Percentiles rank a stretch among this genome's conserved stretches.
Conservation (phyloP, 306 rosid species). For the Acacia acuminata region DNA sequence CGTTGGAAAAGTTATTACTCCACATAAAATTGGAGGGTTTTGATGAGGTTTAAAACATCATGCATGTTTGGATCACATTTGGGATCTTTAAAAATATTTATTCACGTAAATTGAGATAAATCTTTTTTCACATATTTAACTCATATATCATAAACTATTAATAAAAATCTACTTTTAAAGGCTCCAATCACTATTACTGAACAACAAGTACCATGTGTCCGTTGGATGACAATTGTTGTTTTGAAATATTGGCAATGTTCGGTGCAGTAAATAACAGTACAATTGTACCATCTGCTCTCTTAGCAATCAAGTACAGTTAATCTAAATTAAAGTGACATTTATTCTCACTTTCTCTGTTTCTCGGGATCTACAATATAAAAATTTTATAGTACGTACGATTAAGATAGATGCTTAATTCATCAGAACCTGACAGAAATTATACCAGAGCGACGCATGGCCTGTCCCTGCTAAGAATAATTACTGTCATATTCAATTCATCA, state of each 20-base stretch:
- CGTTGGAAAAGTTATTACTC: not conserved
- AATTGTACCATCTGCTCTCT: not conserved
- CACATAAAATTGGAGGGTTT: not conserved
- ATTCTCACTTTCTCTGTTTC: conserved; percentile 4
- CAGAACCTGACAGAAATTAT: not conserved
- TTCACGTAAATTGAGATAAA: too few relatives aligned
- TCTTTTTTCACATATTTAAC: too few relatives aligned
- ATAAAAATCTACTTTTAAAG: too few relatives aligned
- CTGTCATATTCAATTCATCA: not conserved
- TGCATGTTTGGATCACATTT: not conserved
- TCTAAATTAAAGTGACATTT: conserved; percentile 29
- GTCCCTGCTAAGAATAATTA: not conserved
- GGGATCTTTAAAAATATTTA: too few relatives aligned
- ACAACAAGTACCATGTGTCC: too few relatives aligned
- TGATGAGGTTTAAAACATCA: not conserved
- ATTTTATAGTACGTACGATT: not conserved
- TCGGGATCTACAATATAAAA: not conserved
- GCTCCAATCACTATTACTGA: too few relatives aligned
- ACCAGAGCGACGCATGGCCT: not conserved
- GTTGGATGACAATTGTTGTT: not conserved
- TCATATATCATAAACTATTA: rapidly evolving
- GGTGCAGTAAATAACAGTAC: not conserved
- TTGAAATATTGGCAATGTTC: conserved; percentile 3
- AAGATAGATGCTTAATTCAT: not conserved
- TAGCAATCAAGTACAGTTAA: conserved; percentile 20